Evolutionary conservation across 768 basidiomycete species (phyloP).

Genomic region (Lyophyllum shimeji): DNA sequence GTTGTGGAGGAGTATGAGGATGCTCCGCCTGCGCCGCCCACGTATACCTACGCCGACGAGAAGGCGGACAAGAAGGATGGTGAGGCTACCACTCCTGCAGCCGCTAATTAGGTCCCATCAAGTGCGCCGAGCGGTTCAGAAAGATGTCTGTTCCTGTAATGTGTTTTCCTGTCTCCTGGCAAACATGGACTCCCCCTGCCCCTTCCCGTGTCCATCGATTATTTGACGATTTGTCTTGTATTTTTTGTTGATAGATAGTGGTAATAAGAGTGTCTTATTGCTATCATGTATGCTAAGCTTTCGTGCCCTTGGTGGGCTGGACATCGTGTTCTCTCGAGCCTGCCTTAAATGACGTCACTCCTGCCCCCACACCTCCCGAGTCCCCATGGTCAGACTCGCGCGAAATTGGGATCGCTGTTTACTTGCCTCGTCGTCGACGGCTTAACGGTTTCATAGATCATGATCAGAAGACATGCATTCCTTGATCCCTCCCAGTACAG

Average conservation of each 20-base stretch:
- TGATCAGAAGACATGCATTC: too few relatives aligned
- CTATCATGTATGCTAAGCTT: too few relatives aligned
- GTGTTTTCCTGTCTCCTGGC: background rate
- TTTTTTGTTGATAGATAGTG: too few relatives aligned
- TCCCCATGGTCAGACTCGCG: too few relatives aligned
- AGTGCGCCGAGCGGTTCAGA: background rate
- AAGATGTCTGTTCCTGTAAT: background rate
- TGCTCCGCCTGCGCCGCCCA: slow-evolving; percentile 42
- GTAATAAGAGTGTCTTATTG: too few relatives aligned
- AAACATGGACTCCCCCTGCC: background rate
- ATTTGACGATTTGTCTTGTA: too few relatives aligned
- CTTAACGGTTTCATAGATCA: background rate
- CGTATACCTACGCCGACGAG: slow-evolving; percentile 54
- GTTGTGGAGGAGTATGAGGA: slow-evolving; percentile 45
- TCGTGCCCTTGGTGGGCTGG: too few relatives aligned
- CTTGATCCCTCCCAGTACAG: background rate
- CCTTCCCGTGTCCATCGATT: too few relatives aligned
- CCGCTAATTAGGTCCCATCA: background rate
- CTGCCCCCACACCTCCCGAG: too few relatives aligned
- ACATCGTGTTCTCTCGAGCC: too few relatives aligned
- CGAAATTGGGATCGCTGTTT: background rate
- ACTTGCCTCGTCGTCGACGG: background rate
- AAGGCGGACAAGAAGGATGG: slow-evolving; percentile 29
- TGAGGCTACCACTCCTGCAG: background rate
- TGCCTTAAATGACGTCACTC: too few relatives aligned